Evolutionary conservation across 176 grass and related monocot genomes (phyloP).

Genomic region (Cymbopogon citratus): DNA sequence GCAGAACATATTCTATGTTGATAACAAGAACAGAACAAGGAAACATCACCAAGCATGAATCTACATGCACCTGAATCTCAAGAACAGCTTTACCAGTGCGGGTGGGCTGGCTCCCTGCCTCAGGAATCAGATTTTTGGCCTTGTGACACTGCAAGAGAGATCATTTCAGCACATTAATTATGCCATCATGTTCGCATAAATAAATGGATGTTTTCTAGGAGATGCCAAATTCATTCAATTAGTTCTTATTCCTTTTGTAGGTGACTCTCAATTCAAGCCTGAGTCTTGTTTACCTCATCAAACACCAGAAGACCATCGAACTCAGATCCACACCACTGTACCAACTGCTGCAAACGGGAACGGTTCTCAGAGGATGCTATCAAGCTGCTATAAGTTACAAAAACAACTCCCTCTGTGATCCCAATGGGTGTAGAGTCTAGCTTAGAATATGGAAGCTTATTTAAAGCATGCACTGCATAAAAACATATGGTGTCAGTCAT

Average conservation of each 20-base stretch:
- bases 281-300: constrained; percentile 57
- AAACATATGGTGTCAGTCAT: constrained; percentile 28
- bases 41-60: constrained; percentile 15
- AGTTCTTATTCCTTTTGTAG: constrained; percentile 7
- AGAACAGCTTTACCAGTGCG: constrained; percentile 95
- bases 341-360: constrained; percentile 92
- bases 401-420: constrained; percentile 86
- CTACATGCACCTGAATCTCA: constrained; percentile 59
- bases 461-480: constrained; percentile 91
- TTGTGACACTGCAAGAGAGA: constrained; percentile 81
- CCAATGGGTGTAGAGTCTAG: constrained; percentile 90
- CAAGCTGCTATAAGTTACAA: constrained; percentile 97
- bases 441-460: constrained; percentile 96
- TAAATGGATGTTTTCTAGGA: constrained; percentile 5
- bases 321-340: constrained; percentile 86
- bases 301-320: constrained; percentile 94
- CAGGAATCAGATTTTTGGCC: constrained; percentile 98
- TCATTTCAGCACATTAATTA: neutral
- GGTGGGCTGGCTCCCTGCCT: constrained; percentile 84
- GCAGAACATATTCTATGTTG: neutral
- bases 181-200: neutral
- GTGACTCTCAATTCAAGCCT: neutral
- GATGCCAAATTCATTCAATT: neutral
- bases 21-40: constrained; percentile 5
- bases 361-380: constrained; percentile 91